Percentiles rank a stretch among this genome's conserved stretches.
These are phyloP conservation scores for Yamadazyma friedrichii DNA, from an alignment of 1,139 yeast species.

Conservation along the genomic window DNA sequence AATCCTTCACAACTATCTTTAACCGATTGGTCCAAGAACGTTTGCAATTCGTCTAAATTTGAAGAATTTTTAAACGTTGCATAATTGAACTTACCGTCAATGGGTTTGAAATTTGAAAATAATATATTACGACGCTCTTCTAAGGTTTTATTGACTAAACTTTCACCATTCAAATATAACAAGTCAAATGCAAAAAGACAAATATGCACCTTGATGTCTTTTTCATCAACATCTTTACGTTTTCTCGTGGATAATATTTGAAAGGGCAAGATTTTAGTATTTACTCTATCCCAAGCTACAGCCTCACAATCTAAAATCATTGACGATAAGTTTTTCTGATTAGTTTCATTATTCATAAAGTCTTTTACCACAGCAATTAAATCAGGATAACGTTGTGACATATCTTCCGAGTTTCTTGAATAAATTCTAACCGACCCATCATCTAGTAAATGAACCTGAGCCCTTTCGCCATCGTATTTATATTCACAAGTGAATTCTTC, in stretches of 20 bases:
- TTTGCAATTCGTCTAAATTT: conserved; percentile 75
- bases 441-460: conserved; percentile 78
- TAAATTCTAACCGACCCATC: conserved; percentile 75
- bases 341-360: conserved; percentile 43
- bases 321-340: conserved; percentile 31
- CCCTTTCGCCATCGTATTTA: conserved; percentile 97
- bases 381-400: conserved; percentile 96
- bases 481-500: conserved; percentile 91
- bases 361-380: conserved; percentile 66
- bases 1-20: conserved; percentile 93
- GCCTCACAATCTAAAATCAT: conserved; percentile 94
- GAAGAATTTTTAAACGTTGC: conserved; percentile 76
- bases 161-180: conserved; percentile 66
- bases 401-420: conserved; percentile 94
- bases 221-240: conserved; percentile 85
- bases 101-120: conserved; percentile 52
- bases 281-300: conserved; percentile 92
- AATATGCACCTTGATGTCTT: conserved; percentile 84
- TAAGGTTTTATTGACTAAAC: conserved; percentile 67
- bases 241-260: conserved; percentile 91
- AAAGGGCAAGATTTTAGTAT: conserved; percentile 80
- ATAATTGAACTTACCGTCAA: conserved; percentile 77
- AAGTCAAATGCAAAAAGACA: conserved; percentile 92
- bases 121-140: conserved; percentile 67
- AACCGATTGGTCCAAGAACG: conserved; percentile 85